Evolutionary conservation across 805 yeast species (phyloP).

Genomic region (Yarrowia deformans): DNA sequence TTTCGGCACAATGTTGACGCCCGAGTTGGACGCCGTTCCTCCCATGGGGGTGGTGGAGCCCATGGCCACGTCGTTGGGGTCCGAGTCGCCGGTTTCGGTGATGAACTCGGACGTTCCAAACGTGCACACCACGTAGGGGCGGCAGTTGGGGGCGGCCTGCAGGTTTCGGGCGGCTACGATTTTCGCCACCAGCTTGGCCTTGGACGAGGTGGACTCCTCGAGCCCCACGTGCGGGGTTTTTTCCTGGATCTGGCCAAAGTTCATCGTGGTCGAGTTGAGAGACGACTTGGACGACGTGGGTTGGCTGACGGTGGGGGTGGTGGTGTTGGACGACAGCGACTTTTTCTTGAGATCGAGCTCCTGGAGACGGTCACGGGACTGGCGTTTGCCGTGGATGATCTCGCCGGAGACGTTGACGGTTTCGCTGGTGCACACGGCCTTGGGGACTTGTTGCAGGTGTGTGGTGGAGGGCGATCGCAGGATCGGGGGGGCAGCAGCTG

Average conservation of each 20-base stretch:
- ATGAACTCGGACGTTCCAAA: constrained; percentile 68
- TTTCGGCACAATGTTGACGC: constrained; percentile 31
- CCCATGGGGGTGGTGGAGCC: not conserved
- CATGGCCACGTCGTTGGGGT: constrained; percentile 34
- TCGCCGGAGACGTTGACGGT: constrained; percentile 39
- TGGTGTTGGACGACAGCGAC: constrained; percentile 7
- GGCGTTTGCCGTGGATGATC: constrained; percentile 24
- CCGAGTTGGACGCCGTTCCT: not conserved
- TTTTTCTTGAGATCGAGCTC: constrained; percentile 16
- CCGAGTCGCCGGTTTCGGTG: constrained; percentile 60
- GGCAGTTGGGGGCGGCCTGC: constrained; percentile 59
- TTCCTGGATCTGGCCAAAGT: constrained; percentile 39
- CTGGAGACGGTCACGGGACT: constrained; percentile 28
- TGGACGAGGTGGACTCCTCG: constrained; percentile 29
- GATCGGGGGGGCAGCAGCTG: constrained; percentile 5
- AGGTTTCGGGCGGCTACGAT: constrained; percentile 82
- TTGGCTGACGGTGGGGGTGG: not conserved
- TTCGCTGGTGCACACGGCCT: constrained; percentile 38
- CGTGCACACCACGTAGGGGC: constrained; percentile 61
- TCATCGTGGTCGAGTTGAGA: constrained; percentile 33
- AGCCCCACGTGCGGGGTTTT: constrained; percentile 34
- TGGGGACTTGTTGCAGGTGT: constrained; percentile 21
- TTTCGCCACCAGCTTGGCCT: constrained; percentile 69
- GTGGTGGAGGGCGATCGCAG: constrained; percentile 35
- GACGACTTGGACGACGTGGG: constrained; percentile 19